These are phyloP conservation scores for Litchi chinensis DNA, from an alignment of 345 rosid genomes.

Conservation along the genomic window DNA sequence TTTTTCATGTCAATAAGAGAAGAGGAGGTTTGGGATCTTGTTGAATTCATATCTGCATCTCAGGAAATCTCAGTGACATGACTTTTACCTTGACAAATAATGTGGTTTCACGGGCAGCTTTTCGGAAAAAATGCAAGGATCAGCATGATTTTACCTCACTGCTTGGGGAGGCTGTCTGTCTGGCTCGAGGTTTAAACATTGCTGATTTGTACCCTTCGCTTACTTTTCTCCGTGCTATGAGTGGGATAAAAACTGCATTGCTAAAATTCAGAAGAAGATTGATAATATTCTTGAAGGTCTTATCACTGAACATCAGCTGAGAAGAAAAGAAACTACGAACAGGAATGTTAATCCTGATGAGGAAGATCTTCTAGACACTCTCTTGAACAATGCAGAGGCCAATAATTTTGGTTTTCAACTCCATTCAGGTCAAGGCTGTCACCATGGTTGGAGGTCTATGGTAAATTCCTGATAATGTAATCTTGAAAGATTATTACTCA, in stretches of 20 bases:
- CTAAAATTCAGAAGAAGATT: slow-evolving; percentile 9
- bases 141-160: slow-evolving; percentile 8
- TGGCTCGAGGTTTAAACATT: slow-evolving; percentile 14
- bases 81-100: slow-evolving; percentile 1
- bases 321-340: background rate
- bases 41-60: slow-evolving; percentile 6
- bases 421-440: slow-evolving; percentile 15
- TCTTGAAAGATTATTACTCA: background rate
- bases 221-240: slow-evolving; percentile 9
- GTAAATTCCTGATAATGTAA: background rate
- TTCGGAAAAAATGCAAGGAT: slow-evolving; percentile 19
- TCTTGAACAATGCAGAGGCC: slow-evolving; percentile 20
- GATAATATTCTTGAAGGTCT: slow-evolving; percentile 22
- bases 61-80: slow-evolving; percentile 19
- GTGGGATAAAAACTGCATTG: slow-evolving; percentile 15
- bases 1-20: slow-evolving; percentile 13
- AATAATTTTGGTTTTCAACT: slow-evolving; percentile 17
- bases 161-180: background rate
- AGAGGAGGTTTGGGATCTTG: slow-evolving; percentile 20
- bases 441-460: background rate
- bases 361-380: slow-evolving; percentile 27
- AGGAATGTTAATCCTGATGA: background rate
- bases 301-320: slow-evolving; percentile 12
- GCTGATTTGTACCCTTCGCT: slow-evolving; percentile 26
- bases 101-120: background rate